These are phyloP conservation scores for Scutellaria galericulata DNA, from an alignment of 257 asterid species.

Conservation along the genomic window DNA sequence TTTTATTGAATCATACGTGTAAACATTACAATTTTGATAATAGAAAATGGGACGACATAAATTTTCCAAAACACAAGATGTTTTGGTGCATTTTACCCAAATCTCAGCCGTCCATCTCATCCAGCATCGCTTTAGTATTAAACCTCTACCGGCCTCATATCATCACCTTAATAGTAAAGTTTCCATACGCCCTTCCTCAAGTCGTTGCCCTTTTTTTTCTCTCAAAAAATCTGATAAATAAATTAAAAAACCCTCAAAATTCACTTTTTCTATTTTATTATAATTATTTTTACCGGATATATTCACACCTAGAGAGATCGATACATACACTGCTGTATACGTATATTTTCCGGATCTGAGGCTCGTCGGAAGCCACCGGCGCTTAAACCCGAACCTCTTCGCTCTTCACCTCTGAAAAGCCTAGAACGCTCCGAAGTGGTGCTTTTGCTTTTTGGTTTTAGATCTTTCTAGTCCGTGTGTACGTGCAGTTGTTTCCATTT, in stretches of 20 bases:
- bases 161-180: constrained; percentile 41
- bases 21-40: too few species aligned
- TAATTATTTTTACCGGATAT: constrained; percentile 36
- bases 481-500: constrained; percentile 24
- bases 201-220: constrained; percentile 12
- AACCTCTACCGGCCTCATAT: constrained; percentile 43
- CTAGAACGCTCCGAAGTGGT: constrained; percentile 44
- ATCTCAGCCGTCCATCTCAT: constrained; percentile 42
- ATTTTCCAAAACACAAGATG: too few species aligned
- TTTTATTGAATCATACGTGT: too few species aligned
- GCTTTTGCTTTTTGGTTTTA: constrained; percentile 23
- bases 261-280: neutral
- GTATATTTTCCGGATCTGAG: constrained; percentile 74
- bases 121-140: constrained; percentile 33
- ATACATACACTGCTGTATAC: constrained; percentile 43
- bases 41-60: too few species aligned
- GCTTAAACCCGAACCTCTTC: constrained; percentile 64
- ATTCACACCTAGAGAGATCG: constrained; percentile 29
- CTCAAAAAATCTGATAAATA: neutral
- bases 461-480: constrained; percentile 39
- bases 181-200: constrained; percentile 24
- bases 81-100: neutral
- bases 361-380: constrained; percentile 69
- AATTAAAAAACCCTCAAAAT: constrained; percentile 23
- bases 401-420: constrained; percentile 45